These are phyloP conservation scores for Wickerhamomyces hampshirensis DNA, from an alignment of 805 yeast genomes.

Conservation along the genomic window DNA sequence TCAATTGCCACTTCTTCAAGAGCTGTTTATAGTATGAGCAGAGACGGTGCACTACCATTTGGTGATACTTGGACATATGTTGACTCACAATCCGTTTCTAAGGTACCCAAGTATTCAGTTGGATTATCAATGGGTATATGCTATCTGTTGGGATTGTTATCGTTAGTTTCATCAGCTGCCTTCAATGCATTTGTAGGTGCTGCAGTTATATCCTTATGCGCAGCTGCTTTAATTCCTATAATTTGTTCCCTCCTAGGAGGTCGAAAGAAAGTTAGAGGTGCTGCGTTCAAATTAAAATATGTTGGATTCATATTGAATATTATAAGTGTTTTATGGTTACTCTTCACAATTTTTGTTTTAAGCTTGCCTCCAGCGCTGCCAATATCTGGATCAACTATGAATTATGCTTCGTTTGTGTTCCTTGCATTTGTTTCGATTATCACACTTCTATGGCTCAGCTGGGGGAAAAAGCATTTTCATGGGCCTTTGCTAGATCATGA, in stretches of 20 bases:
- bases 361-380: conserved; percentile 68
- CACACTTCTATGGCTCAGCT: conserved; percentile 45
- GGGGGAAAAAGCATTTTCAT: conserved; percentile 60
- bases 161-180: conserved; percentile 66
- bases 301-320: conserved; percentile 63
- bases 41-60: conserved; percentile 77
- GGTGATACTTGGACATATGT: conserved; percentile 62
- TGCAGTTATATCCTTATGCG: conserved; percentile 67
- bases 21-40: conserved; percentile 75
- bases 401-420: conserved; percentile 60
- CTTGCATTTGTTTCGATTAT: conserved; percentile 40
- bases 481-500: conserved; percentile 47
- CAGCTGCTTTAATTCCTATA: conserved; percentile 76
- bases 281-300: conserved; percentile 57
- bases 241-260: conserved; percentile 54
- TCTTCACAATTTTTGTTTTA: conserved; percentile 53
- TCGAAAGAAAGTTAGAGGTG: conserved; percentile 58
- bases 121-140: conserved; percentile 60
- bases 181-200: conserved; percentile 83
- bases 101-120: conserved; percentile 68
- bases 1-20: conserved; percentile 78
- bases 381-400: conserved; percentile 37
- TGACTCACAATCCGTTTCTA: conserved; percentile 46
- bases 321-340: conserved; percentile 55
- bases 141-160: conserved; percentile 54